Conservation (phyloP, 2,329 filamentous ascomycete genomes). For the Lecanicillium sp. region DNA sequence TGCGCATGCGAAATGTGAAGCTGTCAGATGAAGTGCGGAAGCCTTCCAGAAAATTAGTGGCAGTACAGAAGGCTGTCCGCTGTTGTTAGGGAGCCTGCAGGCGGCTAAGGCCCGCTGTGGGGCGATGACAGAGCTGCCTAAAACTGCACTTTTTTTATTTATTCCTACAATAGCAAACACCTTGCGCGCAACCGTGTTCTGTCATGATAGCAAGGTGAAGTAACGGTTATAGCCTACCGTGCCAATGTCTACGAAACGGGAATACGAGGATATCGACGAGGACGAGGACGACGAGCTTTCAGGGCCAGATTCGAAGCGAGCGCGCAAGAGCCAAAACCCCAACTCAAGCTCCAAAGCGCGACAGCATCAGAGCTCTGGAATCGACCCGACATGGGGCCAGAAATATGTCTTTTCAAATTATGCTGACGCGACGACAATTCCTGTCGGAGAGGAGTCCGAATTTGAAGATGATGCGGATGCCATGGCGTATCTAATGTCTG, state of each 20-base stretch:
- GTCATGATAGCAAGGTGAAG: background rate
- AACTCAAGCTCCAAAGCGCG: slow-evolving; percentile 18
- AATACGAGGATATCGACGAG: slow-evolving; percentile 20
- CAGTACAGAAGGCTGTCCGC: too few relatives aligned
- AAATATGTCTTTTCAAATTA: slow-evolving; percentile 62
- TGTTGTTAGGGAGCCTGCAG: too few relatives aligned
- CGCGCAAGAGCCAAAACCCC: slow-evolving; percentile 18
- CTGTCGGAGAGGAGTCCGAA: slow-evolving; percentile 49
- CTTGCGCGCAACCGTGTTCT: background rate
- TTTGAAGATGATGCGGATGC: slow-evolving; percentile 62
- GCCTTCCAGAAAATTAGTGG: too few relatives aligned
- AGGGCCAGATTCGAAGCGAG: slow-evolving; percentile 18
- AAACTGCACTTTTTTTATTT: too few relatives aligned
- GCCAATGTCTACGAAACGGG: slow-evolving; percentile 28
- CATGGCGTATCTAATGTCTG: slow-evolving; percentile 61
- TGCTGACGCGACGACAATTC: slow-evolving; percentile 36
- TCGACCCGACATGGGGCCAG: slow-evolving; percentile 62
- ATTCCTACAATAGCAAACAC: too few relatives aligned
- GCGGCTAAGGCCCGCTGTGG: too few relatives aligned
- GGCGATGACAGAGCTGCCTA: too few relatives aligned
- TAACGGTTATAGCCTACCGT: too few relatives aligned
- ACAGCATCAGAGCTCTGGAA: slow-evolving; percentile 34
- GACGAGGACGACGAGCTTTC: slow-evolving; percentile 20
- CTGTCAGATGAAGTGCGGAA: too few relatives aligned
- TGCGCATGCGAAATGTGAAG: slow-evolving; percentile 15